Conservation (phyloP, 2,329 filamentous ascomycete species). For the Monilinia fructicola region DNA sequence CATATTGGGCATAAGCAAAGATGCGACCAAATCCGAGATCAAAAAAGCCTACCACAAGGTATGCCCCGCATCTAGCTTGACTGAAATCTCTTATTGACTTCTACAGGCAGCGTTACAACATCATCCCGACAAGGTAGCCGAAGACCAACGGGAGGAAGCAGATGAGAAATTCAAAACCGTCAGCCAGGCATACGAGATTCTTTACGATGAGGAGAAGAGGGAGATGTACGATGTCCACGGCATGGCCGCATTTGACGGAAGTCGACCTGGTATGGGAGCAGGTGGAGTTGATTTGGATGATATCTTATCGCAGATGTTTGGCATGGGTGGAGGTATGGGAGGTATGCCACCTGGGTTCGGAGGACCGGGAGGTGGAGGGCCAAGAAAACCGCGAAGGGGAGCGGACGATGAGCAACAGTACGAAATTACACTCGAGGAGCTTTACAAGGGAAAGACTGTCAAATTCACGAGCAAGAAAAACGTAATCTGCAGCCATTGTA, state of each 20-base stretch:
- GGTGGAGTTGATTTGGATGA: conserved; percentile 86
- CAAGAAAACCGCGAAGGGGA: conserved; percentile 66
- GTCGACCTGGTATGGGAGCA: conserved; percentile 60
- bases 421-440: conserved; percentile 85
- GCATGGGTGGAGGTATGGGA: conserved; percentile 54
- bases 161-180: conserved; percentile 92
- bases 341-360: conserved; percentile 42
- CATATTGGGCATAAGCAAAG: conserved; percentile 72
- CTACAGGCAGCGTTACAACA: conserved; percentile 76
- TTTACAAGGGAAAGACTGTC: conserved; percentile 98
- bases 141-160: conserved; percentile 78
- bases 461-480: conserved; percentile 96
- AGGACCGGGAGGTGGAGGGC: conserved; percentile 44
- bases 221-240: conserved; percentile 89
- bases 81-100: conserved; percentile 29
- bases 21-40: conserved; percentile 75
- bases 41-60: conserved; percentile 98
- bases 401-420: conserved; percentile 88
- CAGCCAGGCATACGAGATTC: conserved; percentile 95
- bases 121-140: conserved; percentile 94
- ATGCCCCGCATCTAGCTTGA: conserved; percentile 30
- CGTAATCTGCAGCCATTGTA: conserved; percentile 82
- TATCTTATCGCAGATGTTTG: conserved; percentile 90
- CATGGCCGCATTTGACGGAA: conserved; percentile 89
- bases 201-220: conserved; percentile 92